These are phyloP conservation scores for Podaxis sp. DNA, from an alignment of 768 basidiomycete species.

Conservation along the genomic window DNA sequence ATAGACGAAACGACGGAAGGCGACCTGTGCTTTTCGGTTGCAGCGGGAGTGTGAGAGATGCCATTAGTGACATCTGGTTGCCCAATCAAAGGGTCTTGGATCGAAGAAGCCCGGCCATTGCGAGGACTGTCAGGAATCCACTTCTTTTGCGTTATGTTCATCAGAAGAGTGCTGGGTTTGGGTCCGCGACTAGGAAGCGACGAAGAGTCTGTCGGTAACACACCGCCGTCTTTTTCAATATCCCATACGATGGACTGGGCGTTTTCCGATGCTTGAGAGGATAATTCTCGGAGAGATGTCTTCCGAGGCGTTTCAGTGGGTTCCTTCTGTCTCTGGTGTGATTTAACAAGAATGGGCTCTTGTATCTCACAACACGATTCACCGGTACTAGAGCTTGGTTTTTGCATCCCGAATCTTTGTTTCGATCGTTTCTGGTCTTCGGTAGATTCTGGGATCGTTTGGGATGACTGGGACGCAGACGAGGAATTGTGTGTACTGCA, in stretches of 20 bases:
- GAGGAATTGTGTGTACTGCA: neutral
- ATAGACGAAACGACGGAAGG: slow-evolving; percentile 1
- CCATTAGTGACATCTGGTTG: neutral
- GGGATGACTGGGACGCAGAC: slow-evolving; percentile 13
- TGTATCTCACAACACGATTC: neutral
- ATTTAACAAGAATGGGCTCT: neutral
- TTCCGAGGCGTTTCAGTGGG: neutral
- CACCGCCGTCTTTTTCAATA: slow-evolving; percentile 26
- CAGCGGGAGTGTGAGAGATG: neutral
- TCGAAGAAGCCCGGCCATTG: neutral
- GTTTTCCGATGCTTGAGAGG: neutral
- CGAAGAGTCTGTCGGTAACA: slow-evolving; percentile 11
- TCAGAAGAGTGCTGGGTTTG: slow-evolving; percentile 16
- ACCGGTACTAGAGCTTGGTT: neutral
- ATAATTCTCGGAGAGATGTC: neutral
- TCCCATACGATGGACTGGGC: slow-evolving; percentile 30
- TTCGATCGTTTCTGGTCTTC: neutral
- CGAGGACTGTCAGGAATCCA: neutral
- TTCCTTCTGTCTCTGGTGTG: neutral
- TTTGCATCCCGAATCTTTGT: neutral
- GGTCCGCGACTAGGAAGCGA: slow-evolving; percentile 3
- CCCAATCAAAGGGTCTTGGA: neutral
- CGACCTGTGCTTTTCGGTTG: neutral
- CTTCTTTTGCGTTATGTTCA: slow-evolving; percentile 12
- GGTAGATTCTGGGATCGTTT: neutral